Evolutionary conservation across 2,329 filamentous ascomycete genomes (phyloP).

Genomic region (Scedosporium apiospermum): DNA sequence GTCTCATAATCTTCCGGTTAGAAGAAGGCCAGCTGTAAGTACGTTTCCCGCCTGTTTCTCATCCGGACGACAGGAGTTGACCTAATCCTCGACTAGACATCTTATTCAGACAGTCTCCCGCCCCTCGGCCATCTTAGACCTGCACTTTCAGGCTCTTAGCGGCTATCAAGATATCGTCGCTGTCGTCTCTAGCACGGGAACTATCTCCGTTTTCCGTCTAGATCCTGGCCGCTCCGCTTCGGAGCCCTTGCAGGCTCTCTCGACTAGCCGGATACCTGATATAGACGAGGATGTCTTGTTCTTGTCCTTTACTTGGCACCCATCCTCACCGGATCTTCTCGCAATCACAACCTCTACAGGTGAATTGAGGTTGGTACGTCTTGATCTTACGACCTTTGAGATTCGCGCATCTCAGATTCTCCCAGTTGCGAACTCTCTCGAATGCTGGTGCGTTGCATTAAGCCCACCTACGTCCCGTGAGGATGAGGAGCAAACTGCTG

Average conservation of each 20-base stretch:
- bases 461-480: slow-evolving; percentile 20
- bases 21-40: slow-evolving; percentile 6
- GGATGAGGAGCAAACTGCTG: background rate
- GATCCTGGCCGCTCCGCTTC: slow-evolving; percentile 24
- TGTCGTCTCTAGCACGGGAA: slow-evolving; percentile 68
- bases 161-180: slow-evolving; percentile 49
- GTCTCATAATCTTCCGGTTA: slow-evolving; percentile 57
- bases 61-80: background rate
- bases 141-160: slow-evolving; percentile 61
- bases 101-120: slow-evolving; percentile 51
- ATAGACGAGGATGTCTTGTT: slow-evolving; percentile 54
- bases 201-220: slow-evolving; percentile 54
- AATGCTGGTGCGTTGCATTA: slow-evolving; percentile 68
- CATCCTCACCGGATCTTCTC: slow-evolving; percentile 41
- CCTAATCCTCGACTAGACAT: slow-evolving; percentile 25
- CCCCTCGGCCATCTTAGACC: slow-evolving; percentile 69
- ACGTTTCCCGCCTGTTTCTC: background rate
- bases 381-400: slow-evolving; percentile 29
- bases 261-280: slow-evolving; percentile 33
- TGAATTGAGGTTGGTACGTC: slow-evolving; percentile 44
- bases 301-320: slow-evolving; percentile 67
- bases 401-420: slow-evolving; percentile 25
- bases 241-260: slow-evolving; percentile 27
- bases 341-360: slow-evolving; percentile 66
- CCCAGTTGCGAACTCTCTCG: slow-evolving; percentile 43